Evolutionary conservation across 306 rosid genomes (phyloP).

Genomic region (Cucumis hystrix): DNA sequence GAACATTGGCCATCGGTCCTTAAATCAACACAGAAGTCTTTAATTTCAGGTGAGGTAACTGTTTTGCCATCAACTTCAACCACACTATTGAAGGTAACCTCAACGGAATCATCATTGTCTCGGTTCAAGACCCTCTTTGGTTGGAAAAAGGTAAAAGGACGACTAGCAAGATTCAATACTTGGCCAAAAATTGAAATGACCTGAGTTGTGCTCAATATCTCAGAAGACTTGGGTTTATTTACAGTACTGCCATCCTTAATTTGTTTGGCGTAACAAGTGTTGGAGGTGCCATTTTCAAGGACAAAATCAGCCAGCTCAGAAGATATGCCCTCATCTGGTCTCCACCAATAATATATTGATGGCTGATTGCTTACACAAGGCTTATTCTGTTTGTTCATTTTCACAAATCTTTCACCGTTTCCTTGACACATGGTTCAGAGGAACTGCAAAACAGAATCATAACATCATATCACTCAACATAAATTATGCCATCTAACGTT

Average conservation of each 20-base stretch:
- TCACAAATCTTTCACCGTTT: conserved; percentile 15
- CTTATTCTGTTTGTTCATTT: conserved; percentile 43
- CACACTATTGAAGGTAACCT: conserved; percentile 18
- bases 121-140: conserved; percentile 17
- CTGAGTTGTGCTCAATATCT: conserved; percentile 40
- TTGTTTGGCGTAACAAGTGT: conserved; percentile 16
- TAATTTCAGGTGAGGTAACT: conserved; percentile 18
- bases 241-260: conserved; percentile 19
- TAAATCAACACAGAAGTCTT: conserved; percentile 16
- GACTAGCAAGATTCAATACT: conserved; percentile 59
- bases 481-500: background rate
- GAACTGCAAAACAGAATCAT: conserved; percentile 1
- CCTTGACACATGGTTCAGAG: conserved; percentile 14
- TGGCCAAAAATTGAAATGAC: conserved; percentile 52
- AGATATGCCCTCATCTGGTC: conserved; percentile 20
- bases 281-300: conserved; percentile 19
- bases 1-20: conserved; percentile 14
- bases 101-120: conserved; percentile 17
- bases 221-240: conserved; percentile 25
- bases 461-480: background rate
- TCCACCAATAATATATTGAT: conserved; percentile 44
- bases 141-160: conserved; percentile 35
- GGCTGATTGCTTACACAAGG: conserved; percentile 27
- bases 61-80: conserved; percentile 22
- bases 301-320: conserved; percentile 27